phyloP scores from a whole-genome alignment of 192 early-diverging fungal species.

The Geranomyces variabilis region DNA sequence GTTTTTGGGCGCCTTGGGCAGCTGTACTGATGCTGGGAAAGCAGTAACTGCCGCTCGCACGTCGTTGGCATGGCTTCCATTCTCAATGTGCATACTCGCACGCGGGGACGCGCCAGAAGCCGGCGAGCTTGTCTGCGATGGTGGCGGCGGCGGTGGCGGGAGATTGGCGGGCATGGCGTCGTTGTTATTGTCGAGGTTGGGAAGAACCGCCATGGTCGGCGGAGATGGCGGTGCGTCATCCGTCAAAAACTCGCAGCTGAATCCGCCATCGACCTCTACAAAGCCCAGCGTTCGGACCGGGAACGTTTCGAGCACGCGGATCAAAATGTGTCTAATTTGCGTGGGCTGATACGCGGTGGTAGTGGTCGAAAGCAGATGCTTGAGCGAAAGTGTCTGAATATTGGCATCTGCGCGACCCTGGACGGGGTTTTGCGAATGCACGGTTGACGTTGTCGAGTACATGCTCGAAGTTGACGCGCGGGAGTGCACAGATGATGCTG shows the following conservation, averaged over 20 bases:
- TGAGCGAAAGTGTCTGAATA: slow-evolving; percentile 46
- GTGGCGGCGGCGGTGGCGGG: neutral
- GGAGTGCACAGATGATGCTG: neutral
- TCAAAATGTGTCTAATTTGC: slow-evolving; percentile 41
- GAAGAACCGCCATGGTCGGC: too few relatives aligned
- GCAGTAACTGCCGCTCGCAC: neutral
- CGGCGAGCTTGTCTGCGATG: neutral
- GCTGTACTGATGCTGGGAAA: slow-evolving; percentile 1
- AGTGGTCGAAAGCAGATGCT: slow-evolving; percentile 44
- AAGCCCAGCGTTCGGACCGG: neutral
- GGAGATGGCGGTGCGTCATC: neutral
- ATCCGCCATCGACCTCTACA: slow-evolving; percentile 7
- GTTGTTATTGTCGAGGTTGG: neutral
- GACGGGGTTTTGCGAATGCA: neutral
- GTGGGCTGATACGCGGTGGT: slow-evolving; percentile 46
- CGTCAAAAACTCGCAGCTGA: slow-evolving; percentile 17
- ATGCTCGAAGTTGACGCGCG: slow-evolving; percentile 6
- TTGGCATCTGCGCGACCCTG: slow-evolving; percentile 44
- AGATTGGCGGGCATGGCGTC: neutral
- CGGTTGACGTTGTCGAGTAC: slow-evolving; percentile 7
- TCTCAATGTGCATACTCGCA: neutral
- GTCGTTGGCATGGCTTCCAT: neutral
- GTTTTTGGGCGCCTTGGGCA: neutral
- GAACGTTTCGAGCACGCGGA: slow-evolving; percentile 27
- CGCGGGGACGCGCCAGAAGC: neutral